Evolutionary conservation across 2,329 filamentous ascomycete species (phyloP).

Genomic region (Ceratocystis destructans): DNA sequence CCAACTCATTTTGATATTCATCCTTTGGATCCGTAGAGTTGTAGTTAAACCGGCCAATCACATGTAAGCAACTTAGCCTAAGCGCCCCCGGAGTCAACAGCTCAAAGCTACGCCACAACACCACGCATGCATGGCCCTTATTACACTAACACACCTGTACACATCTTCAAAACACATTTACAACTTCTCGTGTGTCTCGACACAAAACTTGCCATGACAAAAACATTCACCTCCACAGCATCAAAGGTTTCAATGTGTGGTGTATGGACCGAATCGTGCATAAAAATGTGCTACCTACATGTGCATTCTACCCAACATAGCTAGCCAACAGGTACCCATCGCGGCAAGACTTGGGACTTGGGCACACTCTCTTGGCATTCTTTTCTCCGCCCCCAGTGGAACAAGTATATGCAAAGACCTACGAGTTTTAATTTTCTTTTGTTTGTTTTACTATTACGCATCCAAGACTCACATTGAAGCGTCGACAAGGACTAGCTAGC

Average conservation of each 20-base stretch:
- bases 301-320: not conserved
- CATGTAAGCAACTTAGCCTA: slow-evolving; percentile 6
- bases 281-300: not conserved
- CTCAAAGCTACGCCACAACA: not conserved
- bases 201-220: not conserved
- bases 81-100: not conserved
- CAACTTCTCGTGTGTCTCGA: not conserved
- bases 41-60: slow-evolving; percentile 4
- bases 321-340: not conserved
- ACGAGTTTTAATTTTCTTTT: not conserved
- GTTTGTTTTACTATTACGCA: not conserved
- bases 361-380: not conserved
- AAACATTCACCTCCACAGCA: not conserved
- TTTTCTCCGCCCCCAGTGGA: not conserved
- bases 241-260: not conserved
- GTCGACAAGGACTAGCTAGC: not conserved
- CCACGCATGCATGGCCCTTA: not conserved
- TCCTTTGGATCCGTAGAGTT: not conserved
- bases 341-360: not conserved
- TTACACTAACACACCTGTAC: not conserved
- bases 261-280: not conserved
- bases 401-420: not conserved
- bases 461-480: not conserved
- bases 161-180: not conserved
- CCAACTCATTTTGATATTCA: not conserved